Conservation (phyloP, 768 basidiomycete genomes). For the Boletus rufocinnamomeus region DNA sequence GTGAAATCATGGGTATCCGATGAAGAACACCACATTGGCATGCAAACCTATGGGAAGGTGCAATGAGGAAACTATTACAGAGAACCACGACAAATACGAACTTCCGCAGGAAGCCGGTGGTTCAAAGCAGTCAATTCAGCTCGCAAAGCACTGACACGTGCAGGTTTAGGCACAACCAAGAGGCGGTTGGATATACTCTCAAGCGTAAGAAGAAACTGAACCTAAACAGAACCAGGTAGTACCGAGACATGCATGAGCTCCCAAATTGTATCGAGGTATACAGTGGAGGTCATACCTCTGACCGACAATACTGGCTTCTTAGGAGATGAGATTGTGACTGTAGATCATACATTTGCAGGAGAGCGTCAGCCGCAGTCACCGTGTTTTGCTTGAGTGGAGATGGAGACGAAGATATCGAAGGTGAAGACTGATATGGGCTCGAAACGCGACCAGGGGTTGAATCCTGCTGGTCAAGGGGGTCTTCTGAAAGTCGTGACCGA, state of each 20-base stretch:
- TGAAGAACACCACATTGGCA: slow-evolving; percentile 85
- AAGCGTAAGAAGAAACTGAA: slow-evolving; percentile 83
- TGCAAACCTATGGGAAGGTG: slow-evolving; percentile 60
- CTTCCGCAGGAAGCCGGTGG: slow-evolving; percentile 95
- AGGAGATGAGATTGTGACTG: slow-evolving; percentile 71
- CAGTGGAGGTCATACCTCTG: slow-evolving; percentile 59
- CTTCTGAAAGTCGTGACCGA: slow-evolving; percentile 62
- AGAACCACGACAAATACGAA: slow-evolving; percentile 34
- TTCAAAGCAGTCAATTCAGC: slow-evolving; percentile 95
- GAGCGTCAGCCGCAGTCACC: slow-evolving; percentile 48
- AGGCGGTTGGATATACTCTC: slow-evolving; percentile 93
- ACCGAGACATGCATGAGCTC: slow-evolving; percentile 1
- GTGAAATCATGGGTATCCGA: slow-evolving; percentile 54
- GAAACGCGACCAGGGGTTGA: slow-evolving; percentile 35
- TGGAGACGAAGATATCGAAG: slow-evolving; percentile 56
- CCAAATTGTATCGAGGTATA: neutral
- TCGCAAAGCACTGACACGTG: slow-evolving; percentile 92
- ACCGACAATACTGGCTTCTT: slow-evolving; percentile 84
- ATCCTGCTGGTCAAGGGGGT: slow-evolving; percentile 74
- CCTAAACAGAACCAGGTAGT: slow-evolving; percentile 40
- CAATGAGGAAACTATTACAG: slow-evolving; percentile 1
- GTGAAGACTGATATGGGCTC: slow-evolving; percentile 70
- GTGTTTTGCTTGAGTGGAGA: slow-evolving; percentile 48
- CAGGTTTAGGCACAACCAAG: slow-evolving; percentile 89
- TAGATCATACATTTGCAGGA: slow-evolving; percentile 69